These are phyloP conservation scores for Paramecium sonneborni DNA, from an alignment of 73 alveolate genomes.

Conservation along the genomic window DNA sequence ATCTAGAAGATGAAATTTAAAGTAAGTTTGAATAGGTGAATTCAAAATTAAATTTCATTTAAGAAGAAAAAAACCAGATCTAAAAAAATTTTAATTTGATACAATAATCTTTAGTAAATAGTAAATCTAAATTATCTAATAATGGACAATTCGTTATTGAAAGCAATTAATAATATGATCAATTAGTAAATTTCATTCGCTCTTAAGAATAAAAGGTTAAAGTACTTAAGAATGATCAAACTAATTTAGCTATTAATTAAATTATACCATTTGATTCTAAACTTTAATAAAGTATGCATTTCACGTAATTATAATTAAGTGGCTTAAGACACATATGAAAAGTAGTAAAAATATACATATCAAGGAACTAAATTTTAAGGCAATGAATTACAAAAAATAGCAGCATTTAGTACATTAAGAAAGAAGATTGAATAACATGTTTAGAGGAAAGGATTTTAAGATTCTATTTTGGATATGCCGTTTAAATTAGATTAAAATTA, in stretches of 20 bases:
- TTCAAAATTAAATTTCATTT: background rate
- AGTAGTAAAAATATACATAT: background rate
- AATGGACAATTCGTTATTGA: background rate
- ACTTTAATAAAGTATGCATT: constrained; percentile 18
- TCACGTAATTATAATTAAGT: background rate
- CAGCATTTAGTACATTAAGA: constrained; percentile 26
- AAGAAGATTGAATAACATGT: constrained; percentile 33
- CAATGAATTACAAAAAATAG: constrained; percentile 11
- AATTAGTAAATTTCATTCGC: background rate
- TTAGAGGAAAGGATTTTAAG: background rate
- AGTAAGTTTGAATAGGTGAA: background rate
- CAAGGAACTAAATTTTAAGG: constrained; percentile 38
- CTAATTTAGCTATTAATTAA: background rate
- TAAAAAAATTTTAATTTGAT: background rate
- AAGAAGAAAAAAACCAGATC: background rate
- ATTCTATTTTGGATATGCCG: constrained; percentile 26
- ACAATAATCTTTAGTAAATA: background rate
- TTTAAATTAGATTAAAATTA: background rate
- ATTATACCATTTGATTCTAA: constrained; percentile 44
- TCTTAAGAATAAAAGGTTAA: background rate
- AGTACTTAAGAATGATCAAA: background rate
- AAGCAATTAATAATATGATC: background rate
- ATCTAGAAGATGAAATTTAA: constrained; percentile 1
- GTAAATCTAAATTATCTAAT: constrained; percentile 24
- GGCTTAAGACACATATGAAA: constrained; percentile 39